Evolutionary conservation across 2,329 filamentous ascomycete genomes (phyloP).

Genomic region (Diaporthe batatas): DNA sequence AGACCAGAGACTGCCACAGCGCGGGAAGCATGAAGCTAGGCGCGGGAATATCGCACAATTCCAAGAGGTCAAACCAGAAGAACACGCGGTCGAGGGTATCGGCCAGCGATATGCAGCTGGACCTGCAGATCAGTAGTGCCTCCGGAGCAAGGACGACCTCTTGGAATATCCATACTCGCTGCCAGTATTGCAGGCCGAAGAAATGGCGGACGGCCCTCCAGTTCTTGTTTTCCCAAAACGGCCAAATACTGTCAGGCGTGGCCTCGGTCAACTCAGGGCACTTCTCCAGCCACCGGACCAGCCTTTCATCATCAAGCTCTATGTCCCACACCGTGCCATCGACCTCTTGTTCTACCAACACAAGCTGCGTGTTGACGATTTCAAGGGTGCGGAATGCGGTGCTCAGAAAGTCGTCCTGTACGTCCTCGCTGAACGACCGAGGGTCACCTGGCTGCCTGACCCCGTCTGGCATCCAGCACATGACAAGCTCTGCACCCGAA

Average conservation of each 20-base stretch:
- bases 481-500: constrained; percentile 4
- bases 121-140: not conserved
- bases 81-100: not conserved
- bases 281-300: constrained; percentile 4
- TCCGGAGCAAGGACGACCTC: constrained; percentile 8
- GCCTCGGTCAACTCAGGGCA: not conserved
- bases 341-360: constrained; percentile 5
- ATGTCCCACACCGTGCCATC: not conserved
- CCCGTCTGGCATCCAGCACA: constrained; percentile 18
- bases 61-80: not conserved
- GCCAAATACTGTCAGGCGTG: not conserved
- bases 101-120: not conserved
- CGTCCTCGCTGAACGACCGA: not conserved
- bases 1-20: not conserved
- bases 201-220: constrained; percentile 3
- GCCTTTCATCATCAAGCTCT: not conserved
- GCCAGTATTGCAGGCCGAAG: not conserved
- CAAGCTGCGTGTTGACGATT: not conserved
- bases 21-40: not conserved
- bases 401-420: constrained; percentile 4
- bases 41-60: not conserved
- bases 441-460: not conserved
- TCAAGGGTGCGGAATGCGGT: constrained; percentile 2
- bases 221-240: not conserved
- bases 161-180: constrained; percentile 12